phyloP scores from a whole-genome alignment of 805 yeast species.

The Teunomyces funiuensis region DNA sequence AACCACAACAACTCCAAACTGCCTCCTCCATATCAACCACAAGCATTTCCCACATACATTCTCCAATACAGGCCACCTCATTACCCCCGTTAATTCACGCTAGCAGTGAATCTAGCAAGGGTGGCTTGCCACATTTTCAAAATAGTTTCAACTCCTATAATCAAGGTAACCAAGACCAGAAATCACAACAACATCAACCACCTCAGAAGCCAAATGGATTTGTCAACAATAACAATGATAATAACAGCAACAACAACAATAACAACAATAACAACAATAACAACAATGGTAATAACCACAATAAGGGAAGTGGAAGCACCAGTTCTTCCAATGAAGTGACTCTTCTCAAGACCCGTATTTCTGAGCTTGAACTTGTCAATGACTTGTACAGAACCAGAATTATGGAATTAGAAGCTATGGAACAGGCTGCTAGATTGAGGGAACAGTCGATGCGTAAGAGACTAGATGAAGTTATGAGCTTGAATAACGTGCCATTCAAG shows the following conservation, averaged over 20 bases:
- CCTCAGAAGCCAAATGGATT: slow-evolving; percentile 8
- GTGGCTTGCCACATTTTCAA: slow-evolving; percentile 29
- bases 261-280: slow-evolving; percentile 11
- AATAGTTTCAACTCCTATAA: slow-evolving; percentile 12
- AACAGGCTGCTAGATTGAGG: slow-evolving; percentile 52
- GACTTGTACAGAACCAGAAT: slow-evolving; percentile 84
- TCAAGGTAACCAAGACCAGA: slow-evolving; percentile 5
- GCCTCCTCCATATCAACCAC: slow-evolving; percentile 8
- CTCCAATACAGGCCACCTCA: slow-evolving; percentile 21
- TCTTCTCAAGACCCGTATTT: slow-evolving; percentile 67
- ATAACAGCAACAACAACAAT: slow-evolving; percentile 13
- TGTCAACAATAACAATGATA: slow-evolving; percentile 12
- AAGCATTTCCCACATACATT: slow-evolving; percentile 24
- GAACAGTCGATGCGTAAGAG: slow-evolving; percentile 49
- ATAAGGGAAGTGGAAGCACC: slow-evolving; percentile 5
- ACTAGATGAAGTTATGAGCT: slow-evolving; percentile 43
- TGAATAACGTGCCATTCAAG: slow-evolving; percentile 17
- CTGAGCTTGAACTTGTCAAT: slow-evolving; percentile 87
- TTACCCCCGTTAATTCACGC: slow-evolving; percentile 29
- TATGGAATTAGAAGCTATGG: slow-evolving; percentile 74
- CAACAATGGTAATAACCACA: slow-evolving; percentile 5
- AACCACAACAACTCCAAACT: slow-evolving; percentile 9
- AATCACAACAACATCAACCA: slow-evolving; percentile 12
- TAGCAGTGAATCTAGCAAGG: slow-evolving; percentile 14
- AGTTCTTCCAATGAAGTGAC: slow-evolving; percentile 32